phyloP scores from a whole-genome alignment of 768 basidiomycete species.

The Gelatoporia subvermispora region DNA sequence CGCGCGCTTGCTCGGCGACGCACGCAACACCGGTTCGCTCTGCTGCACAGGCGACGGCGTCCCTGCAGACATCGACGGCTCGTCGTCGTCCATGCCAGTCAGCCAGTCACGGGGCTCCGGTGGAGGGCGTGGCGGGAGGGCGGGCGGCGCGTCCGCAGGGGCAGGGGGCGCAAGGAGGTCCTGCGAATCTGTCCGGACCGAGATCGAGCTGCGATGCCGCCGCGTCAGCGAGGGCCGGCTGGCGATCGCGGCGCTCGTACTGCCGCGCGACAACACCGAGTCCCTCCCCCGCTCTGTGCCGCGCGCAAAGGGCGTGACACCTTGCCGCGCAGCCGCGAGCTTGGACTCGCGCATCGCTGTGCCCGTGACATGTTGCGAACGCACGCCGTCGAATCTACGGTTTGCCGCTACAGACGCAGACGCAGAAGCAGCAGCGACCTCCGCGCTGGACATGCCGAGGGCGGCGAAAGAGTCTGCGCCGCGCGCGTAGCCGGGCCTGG shows the following conservation, averaged over 20 bases:
- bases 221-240: conserved; percentile 38
- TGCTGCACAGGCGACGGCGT: conserved; percentile 9
- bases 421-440: too few relatives aligned
- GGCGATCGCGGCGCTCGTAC: conserved; percentile 21
- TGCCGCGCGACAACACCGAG: background rate
- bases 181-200: conserved; percentile 23
- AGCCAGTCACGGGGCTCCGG: conserved; percentile 59
- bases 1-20: conserved; percentile 69
- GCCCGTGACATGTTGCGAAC: conserved; percentile 56
- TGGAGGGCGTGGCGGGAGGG: conserved; percentile 20
- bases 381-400: conserved; percentile 34
- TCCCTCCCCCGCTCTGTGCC: conserved; percentile 1
- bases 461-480: too few relatives aligned
- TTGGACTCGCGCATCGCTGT: conserved; percentile 41
- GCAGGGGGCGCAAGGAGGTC: conserved; percentile 9
- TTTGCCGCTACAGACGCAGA: background rate
- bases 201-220: conserved; percentile 43
- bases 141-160: conserved; percentile 1
- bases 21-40: conserved; percentile 48
- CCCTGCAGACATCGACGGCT: background rate
- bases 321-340: background rate
- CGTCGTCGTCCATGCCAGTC: conserved; percentile 57
- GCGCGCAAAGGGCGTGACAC: background rate
- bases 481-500: conserved; percentile 6
- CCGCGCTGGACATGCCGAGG: too few relatives aligned